These are phyloP conservation scores for Serendipita sp. DNA, from an alignment of 768 basidiomycete genomes.

Conservation along the genomic window DNA sequence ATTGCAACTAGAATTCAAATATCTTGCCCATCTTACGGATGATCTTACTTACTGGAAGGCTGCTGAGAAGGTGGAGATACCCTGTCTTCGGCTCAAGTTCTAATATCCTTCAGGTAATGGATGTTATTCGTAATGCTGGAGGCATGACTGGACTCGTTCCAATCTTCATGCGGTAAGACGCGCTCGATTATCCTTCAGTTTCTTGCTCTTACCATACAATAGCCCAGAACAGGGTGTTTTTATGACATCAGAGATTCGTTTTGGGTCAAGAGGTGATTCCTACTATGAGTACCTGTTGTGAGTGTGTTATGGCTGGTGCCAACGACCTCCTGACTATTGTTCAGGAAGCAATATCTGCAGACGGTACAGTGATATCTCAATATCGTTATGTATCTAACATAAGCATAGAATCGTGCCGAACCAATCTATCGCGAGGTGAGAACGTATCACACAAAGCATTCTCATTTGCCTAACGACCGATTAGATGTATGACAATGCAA, in stretches of 20 bases:
- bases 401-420: slow-evolving; percentile 52
- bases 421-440: slow-evolving; percentile 57
- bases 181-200: neutral
- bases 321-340: neutral
- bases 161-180: slow-evolving; percentile 63
- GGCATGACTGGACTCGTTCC: slow-evolving; percentile 62
- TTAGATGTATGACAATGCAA: slow-evolving; percentile 85
- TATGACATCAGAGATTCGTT: slow-evolving; percentile 55
- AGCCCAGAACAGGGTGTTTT: slow-evolving; percentile 40
- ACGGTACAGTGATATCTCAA: slow-evolving; percentile 32
- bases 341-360: slow-evolving; percentile 62
- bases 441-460: neutral
- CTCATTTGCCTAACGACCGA: neutral
- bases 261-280: slow-evolving; percentile 85
- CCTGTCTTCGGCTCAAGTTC: neutral
- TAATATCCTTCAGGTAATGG: slow-evolving; percentile 37
- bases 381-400: neutral
- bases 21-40: slow-evolving; percentile 64
- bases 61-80: slow-evolving; percentile 42
- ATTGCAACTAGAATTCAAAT: slow-evolving; percentile 79
- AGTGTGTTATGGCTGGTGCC: slow-evolving; percentile 16
- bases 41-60: slow-evolving; percentile 69
- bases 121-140: slow-evolving; percentile 44
- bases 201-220: neutral
- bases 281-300: slow-evolving; percentile 85